Conservation (phyloP, 352 stramenopile genomes). For the Phytophthora sojae region DNA sequence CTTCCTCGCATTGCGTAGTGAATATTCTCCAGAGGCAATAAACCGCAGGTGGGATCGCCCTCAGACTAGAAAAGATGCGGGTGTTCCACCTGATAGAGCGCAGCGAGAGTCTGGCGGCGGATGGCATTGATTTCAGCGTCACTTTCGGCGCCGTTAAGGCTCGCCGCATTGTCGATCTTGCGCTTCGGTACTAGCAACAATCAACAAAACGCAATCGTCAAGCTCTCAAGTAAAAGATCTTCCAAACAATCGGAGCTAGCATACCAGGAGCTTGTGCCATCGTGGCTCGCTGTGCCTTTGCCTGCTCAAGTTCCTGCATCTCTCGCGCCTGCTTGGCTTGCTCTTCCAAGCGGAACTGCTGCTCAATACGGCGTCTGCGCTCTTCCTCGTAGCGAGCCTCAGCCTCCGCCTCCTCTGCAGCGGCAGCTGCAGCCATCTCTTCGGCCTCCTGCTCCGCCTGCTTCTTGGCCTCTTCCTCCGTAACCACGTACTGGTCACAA, state of each 20-base stretch:
- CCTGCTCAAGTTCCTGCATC: constrained; percentile 50
- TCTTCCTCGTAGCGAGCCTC: constrained; percentile 46
- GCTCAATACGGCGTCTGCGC: constrained; percentile 54
- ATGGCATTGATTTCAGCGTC: constrained; percentile 57
- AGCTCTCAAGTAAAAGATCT: background rate
- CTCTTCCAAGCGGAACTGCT: constrained; percentile 76
- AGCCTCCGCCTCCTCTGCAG: constrained; percentile 50
- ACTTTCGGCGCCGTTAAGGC: constrained; percentile 16
- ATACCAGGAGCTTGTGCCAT: constrained; percentile 38
- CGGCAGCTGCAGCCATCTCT: constrained; percentile 31
- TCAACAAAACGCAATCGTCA: background rate
- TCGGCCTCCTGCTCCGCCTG: constrained; percentile 50
- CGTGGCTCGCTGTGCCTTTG: constrained; percentile 10
- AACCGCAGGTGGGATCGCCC: constrained; percentile 3
- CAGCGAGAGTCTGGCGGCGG: constrained; percentile 65
- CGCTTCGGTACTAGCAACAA: constrained; percentile 45
- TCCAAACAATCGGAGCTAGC: background rate
- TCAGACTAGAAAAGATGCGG: constrained; percentile 46
- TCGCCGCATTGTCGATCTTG: constrained; percentile 46
- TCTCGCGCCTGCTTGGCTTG: constrained; percentile 64
- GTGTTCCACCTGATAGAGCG: constrained; percentile 80
- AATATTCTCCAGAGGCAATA: constrained; percentile 14
- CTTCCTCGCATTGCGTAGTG: constrained; percentile 3
- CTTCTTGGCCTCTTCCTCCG: constrained; percentile 72
- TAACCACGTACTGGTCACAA: constrained; percentile 79